Base-by-base conservation (phyloP, 257 asterid species). In the Galeopsis tetrahit region DNA sequence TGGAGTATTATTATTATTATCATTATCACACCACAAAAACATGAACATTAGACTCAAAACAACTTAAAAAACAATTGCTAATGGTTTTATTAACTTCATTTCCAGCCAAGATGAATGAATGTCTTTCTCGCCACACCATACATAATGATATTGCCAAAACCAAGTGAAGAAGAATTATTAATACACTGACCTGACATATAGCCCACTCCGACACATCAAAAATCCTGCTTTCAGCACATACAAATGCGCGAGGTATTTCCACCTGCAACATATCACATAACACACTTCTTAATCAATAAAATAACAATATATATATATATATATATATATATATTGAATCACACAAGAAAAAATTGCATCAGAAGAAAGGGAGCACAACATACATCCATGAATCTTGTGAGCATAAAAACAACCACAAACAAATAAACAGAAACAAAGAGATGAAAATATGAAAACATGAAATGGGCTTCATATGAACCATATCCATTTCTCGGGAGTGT, bases 181-280 rank as follows among this genome's bases (percentile, higher is more conserved):
- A 64, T 53, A 51, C 43, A 80, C 92, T 36, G 52, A 95, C 99
- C 98, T 95, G 99, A 75, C 99, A 95, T 82, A 86, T 86, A 34
- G 99, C 99, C 99, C 99, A 95, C 80, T 95, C 99, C 0, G 99
- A 95, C 35, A 95, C 99, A 72, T 95, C 99, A 70, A 92, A 95
- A 64, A 95, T 85, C 85, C 69, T 95, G 91, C 87, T 88, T 85
- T 95, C 99, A 64, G 98, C 98, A 55, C 98, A 95, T 17, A 95
- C 99, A 78, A 95, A 95, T 38, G 99, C 99, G 38, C 98, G 88
- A 6, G 98, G 98, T 77, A 92, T 92, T 77, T 92, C 98, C 85
- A 87, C 89, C 99, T 92, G 75, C 14, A 79, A 77, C 14, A 79
- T 2, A 56, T 43, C 69, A 52, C 36, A 66, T 0, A 9, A 49